Base-by-base conservation (phyloP, 2,329 filamentous ascomycete species). In the Colletotrichum sp. region DNA sequence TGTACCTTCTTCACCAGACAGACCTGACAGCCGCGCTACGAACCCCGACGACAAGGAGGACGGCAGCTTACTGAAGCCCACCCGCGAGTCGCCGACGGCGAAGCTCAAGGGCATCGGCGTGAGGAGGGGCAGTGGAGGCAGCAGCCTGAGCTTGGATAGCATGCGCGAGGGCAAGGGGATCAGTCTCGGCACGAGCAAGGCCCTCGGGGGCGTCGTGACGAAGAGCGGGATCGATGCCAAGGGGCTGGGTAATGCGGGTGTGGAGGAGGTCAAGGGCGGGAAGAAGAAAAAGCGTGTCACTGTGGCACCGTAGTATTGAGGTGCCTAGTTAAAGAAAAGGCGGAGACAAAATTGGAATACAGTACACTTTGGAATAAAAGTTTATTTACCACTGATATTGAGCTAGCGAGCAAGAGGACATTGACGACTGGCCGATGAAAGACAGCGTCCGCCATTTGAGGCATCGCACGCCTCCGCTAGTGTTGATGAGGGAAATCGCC, bases 71-170 rank as follows among this genome's bases (percentile, higher is more conserved):
- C 26, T 70, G 24, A 70, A 76, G 43, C 43, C 43, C 12, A 65
- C 64, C 1, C 70, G 64, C 21, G 76, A 77, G 13, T 77, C 76
- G n/a, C 74, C 79, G 4, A 67, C 72, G 16, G 78, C 81, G n/a
- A 82, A 82, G 75, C 76, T 82, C 10, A 82, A 80, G 72, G 80
- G 80, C 10, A 77, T 79, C 4, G 82, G 80, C 13, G 80, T 81
- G 10, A 79, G 82, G 12, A 78, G 82, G 18, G 80, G 80, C 48
- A 81, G 81, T 58, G 72, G 77, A 5, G 80, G 80, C 8, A 87
- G 84, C 75, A 84, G 80, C 62, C 81, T 88, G 18, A 87, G 85
- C 66, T 68, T 87, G 32, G 85, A 85, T 55, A 82, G 84, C n/a
- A 83, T 84, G 76, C 79, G 84, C 12, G 80, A 81, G 9, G 83